Conservation (phyloP, 345 rosid genomes). For the Mercurialis annua region DNA sequence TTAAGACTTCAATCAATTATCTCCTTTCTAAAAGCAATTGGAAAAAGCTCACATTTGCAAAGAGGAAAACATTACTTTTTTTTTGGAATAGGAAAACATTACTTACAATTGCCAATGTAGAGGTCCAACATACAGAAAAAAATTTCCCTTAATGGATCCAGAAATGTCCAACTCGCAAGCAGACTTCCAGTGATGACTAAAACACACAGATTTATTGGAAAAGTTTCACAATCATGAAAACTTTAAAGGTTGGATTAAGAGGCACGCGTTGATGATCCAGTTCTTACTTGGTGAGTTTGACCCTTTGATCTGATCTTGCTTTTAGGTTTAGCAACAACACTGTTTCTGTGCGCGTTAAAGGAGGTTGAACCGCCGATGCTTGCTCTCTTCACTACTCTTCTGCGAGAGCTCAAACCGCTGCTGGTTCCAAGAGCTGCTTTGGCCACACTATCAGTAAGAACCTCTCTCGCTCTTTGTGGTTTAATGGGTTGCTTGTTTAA, state of each 20-base stretch:
- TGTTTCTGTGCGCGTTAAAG: constrained; percentile 31
- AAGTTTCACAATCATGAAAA: not conserved
- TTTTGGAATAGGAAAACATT: too few species aligned
- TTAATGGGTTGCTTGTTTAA: constrained; percentile 81
- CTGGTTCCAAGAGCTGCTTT: constrained; percentile 66
- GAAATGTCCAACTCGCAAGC: not conserved
- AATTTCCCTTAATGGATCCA: not conserved
- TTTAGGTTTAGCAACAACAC: constrained; percentile 20
- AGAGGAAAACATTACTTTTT: too few species aligned
- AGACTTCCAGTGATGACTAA: not conserved
- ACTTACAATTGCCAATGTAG: too few species aligned
- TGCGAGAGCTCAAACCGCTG: constrained; percentile 32
- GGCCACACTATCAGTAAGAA: constrained; percentile 66
- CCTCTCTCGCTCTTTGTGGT: constrained; percentile 69
- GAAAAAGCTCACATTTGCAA: too few species aligned
- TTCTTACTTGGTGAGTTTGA: constrained; percentile 32
- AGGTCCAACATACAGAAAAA: not conserved
- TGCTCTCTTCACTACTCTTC: constrained; percentile 36
- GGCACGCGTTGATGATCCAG: constrained; percentile 23
- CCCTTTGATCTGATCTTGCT: constrained; percentile 37
- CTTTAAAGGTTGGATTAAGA: constrained; percentile 26
- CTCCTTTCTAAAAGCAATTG: too few species aligned
- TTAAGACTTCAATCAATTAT: too few species aligned
- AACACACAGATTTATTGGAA: not conserved
- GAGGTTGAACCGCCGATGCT: constrained; percentile 34